Base-by-base conservation (phyloP, 495 filamentous ascomycete genomes). In the Pyrenopolyporus hunteri region DNA sequence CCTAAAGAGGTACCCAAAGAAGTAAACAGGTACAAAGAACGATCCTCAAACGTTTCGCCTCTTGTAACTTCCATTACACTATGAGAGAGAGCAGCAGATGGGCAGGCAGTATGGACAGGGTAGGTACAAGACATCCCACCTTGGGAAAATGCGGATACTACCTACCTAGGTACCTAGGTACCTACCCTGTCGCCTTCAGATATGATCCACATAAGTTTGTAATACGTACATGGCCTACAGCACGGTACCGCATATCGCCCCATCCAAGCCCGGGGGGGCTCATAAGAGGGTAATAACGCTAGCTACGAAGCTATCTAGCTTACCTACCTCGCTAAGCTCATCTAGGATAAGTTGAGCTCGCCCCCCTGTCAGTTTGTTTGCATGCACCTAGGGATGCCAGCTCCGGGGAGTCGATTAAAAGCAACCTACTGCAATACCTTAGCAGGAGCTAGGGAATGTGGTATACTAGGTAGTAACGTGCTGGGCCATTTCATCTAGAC, bases 31-130 rank as follows among this genome's bases (percentile, higher is more conserved):
- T 29, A 5, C 26, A 29, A 29, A 9, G 4, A 29, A 4, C 9
- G 9, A 29, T 7, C 49, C 28, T 59, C 48, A 11, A 64, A 54
- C 61, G 53, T 46, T 57, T 64, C 56, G 50, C 55, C 42, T 49
- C 20, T 44, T 64, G 50, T 23, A 16, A 54, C 40, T 60, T 53
- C 49, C 29, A 59, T 32, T 57, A 26, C 31, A 42, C n/a, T n/a
- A n/a, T n/a, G n/a, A n/a, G n/a, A n/a, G n/a, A n/a, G n/a, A 29
- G 35, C 17, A 16, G 31, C 22, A 6, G 14, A 32, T 26, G 35
- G 13, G 13, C 36, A 22, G 28, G 16, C 9, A 6, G 31, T 9
- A 33, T 42, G 26, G 19, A 47, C 58, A 55, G 36, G 49, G 58
- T 61, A 55, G n/a, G n/a, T n/a, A n/a, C n/a, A n/a, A n/a, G n/a